Base-by-base conservation (phyloP, 2,329 filamentous ascomycete species). In the Cercospora sp. region DNA sequence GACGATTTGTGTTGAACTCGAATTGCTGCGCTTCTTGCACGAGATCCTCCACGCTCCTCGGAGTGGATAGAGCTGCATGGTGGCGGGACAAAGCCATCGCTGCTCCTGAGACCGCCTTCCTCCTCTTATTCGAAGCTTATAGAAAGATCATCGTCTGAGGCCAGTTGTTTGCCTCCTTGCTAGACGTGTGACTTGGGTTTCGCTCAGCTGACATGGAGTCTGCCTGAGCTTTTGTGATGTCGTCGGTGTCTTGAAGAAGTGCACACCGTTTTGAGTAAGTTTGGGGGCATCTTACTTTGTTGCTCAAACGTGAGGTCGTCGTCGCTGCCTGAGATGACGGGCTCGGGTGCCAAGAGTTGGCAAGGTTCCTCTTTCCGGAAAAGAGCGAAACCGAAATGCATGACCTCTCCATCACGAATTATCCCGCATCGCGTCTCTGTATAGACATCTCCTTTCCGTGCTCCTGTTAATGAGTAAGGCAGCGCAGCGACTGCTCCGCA, bases 1-100 rank as follows among this genome's bases (percentile, higher is more conserved):
- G 87, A 63, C 97, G 90, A 33, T 86, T 85, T 1, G 86, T 85
- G 77, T 93, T 92, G 82, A 94, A 98, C 66, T 91, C 88, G 78
- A 95, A 97, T 71, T 90, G 87, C 70, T 89, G 85, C 2, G 94
- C 95, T 73, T 90, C 88, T 31, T 86, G 84, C 10, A 90, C 87
- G 68, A 98, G 90, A 76, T 96, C 91, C 75, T 90, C 89, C 66
- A 95, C 86, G 72, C 85, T 93, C 30, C 72, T 64, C 3, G 75
- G 75, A 26, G 68, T 68, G 12, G 72, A 66, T 16, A 74, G 57
- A 12, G 73, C 72, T 16, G 68, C 70, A 53, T 75, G 73, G 48
- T 77, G 75, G 39, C 74, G 69, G 5, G 75, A 77, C 28, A 75
- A 68, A 23, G 75, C 75, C 75, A 77, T 77, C 18, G 28, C 30